These are phyloP conservation scores for Pichia pseudocactophila DNA, from an alignment of 805 yeast genomes.

Conservation along the genomic window DNA sequence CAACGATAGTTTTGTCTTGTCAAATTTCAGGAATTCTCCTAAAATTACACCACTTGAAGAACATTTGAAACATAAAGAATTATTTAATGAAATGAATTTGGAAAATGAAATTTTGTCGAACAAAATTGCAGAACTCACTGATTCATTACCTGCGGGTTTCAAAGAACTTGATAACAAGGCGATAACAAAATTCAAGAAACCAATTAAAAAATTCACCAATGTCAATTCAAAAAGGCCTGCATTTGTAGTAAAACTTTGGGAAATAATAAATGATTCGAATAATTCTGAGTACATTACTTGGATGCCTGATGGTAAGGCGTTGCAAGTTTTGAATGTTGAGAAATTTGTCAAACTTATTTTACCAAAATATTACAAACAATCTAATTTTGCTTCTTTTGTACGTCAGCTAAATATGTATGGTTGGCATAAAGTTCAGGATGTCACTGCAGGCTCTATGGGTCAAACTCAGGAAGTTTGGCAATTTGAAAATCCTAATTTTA, in stretches of 20 bases:
- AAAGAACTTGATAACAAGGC: background rate
- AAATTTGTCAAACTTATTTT: conserved; percentile 72
- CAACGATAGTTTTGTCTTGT: too few species aligned
- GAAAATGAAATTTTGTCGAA: background rate
- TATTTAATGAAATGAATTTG: too few species aligned
- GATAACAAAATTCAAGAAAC: conserved; percentile 15
- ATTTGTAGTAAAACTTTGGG: conserved; percentile 89
- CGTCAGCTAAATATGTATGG: conserved; percentile 98
- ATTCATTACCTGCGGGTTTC: background rate
- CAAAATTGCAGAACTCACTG: background rate
- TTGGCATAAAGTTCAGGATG: conserved; percentile 97
- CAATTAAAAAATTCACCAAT: conserved; percentile 15
- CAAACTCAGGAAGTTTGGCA: conserved; percentile 77
- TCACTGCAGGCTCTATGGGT: conserved; percentile 62
- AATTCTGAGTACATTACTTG: conserved; percentile 71
- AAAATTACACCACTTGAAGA: too few species aligned
- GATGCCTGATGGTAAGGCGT: conserved; percentile 78
- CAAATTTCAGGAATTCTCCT: too few species aligned
- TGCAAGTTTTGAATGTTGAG: conserved; percentile 79
- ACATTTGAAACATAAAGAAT: too few species aligned
- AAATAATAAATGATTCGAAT: conserved; percentile 78
- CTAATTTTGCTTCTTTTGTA: conserved; percentile 91
- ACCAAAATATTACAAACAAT: conserved; percentile 92
- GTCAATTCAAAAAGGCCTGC: conserved; percentile 60
- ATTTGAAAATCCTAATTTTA: conserved; percentile 76